Base-by-base conservation (phyloP, 495 filamentous ascomycete species). In the Penicillium daleae region DNA sequence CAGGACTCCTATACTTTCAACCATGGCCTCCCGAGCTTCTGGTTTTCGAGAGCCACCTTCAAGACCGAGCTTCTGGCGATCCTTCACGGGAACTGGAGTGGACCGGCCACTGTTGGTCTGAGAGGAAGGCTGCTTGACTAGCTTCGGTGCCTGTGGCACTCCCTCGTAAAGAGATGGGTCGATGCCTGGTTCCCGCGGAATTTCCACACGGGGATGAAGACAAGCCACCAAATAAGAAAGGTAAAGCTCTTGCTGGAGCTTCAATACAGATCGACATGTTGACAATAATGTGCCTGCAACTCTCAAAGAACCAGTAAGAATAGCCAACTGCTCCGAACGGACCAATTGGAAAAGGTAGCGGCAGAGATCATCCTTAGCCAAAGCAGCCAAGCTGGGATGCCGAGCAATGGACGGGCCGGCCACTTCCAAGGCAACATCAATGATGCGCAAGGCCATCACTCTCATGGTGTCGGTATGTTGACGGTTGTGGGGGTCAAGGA, bases 11-110 rank as follows among this genome's bases (percentile, higher is more conserved):
- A 99, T 88, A 63, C 90, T 97, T 76, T 99, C 95, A 10, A 99
- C 93, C 95, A 99, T 99, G 31, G 95, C 95, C 75, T 99, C 96
- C 65, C 96, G 82, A 49, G 95, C 92, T 70, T 98, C 95, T 5
- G 95, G 95, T 67, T 92, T 96, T 53, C 95, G 85, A 1, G 90
- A 85, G 31, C 95, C 93, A 4, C 95, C 95, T 76, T 99, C 95
- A 70, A 99, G 80, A 2, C 95, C 95, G 12, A 99, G 83, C 73
- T 92, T 94, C 71, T 96, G 92, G 53, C 95, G 85, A 70, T 99
- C 95, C 72, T 92, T 93, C 55, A 99, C 90, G 1, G 92, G 89
- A 22, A 99, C 93, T 12, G 95, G 95, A 17, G 96, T 98, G 31
- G 91, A 89, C 50, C 94, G 84, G 13, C 95, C 95, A 67, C 93